Evolutionary conservation across 352 stramenopile genomes (phyloP).

Genomic region (Phytophthora pluvialis): DNA sequence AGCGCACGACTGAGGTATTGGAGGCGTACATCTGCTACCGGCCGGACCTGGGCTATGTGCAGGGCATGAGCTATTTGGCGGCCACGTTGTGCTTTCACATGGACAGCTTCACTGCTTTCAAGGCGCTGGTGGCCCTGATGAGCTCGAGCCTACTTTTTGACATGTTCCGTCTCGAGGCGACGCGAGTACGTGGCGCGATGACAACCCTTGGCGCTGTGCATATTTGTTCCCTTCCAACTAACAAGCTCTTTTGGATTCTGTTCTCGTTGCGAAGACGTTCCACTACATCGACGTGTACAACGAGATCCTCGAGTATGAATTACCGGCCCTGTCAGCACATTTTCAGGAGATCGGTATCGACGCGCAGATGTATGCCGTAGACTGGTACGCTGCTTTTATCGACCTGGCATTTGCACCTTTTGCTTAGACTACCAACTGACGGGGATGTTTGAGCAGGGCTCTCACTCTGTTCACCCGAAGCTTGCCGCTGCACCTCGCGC

Average conservation of each 20-base stretch:
- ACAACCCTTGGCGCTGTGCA: background rate
- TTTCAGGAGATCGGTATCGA: slow-evolving; percentile 82
- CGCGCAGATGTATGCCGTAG: slow-evolving; percentile 87
- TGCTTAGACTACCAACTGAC: background rate
- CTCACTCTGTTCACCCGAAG: slow-evolving; percentile 83
- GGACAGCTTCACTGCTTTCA: slow-evolving; percentile 90
- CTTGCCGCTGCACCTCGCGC: slow-evolving; percentile 70
- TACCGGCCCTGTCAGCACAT: slow-evolving; percentile 64
- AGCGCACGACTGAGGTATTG: slow-evolving; percentile 79
- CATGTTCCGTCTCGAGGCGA: slow-evolving; percentile 87
- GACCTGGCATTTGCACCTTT: background rate
- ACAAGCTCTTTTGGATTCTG: slow-evolving; percentile 10
- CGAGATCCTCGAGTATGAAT: slow-evolving; percentile 80
- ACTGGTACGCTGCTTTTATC: slow-evolving; percentile 58
- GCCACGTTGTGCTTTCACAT: slow-evolving; percentile 87
- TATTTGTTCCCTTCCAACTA: background rate
- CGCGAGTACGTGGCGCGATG: slow-evolving; percentile 53
- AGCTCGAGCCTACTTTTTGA: slow-evolving; percentile 88
- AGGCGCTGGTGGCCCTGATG: slow-evolving; percentile 81
- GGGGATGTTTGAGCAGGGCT: slow-evolving; percentile 47
- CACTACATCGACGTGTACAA: slow-evolving; percentile 86
- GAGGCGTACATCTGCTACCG: slow-evolving; percentile 90
- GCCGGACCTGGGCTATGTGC: slow-evolving; percentile 84
- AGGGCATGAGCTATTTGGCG: slow-evolving; percentile 90
- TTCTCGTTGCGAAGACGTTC: slow-evolving; percentile 63